A percentile compares a stretch with the other conserved stretches of the same genome.
Conservation (phyloP, 306 rosid species). For the Lotus japonicus region DNA sequence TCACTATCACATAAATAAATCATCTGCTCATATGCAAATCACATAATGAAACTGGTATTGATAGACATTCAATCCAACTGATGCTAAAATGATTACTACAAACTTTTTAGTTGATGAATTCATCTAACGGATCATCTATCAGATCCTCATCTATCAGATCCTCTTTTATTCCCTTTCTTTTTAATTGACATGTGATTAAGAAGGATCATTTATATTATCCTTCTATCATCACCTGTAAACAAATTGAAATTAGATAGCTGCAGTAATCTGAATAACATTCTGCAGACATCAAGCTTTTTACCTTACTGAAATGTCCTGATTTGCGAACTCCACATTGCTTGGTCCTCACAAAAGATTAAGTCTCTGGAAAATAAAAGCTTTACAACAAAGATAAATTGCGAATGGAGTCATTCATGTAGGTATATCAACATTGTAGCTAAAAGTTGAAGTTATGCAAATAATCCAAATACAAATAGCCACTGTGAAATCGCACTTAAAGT, state of each 20-base stretch:
- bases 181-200: neutral
- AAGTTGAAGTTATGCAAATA: neutral
- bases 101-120: neutral
- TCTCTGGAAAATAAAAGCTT: slow-evolving; percentile 4
- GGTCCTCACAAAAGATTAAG: neutral
- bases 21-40: neutral
- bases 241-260: neutral
- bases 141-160: neutral
- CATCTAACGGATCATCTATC: neutral
- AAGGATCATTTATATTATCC: neutral
- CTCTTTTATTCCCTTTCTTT: neutral
- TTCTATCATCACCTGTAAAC: neutral
- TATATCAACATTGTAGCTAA: neutral
- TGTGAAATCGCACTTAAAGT: neutral
- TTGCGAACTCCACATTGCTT: neutral
- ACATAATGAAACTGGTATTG: neutral
- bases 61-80: neutral
- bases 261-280: neutral
- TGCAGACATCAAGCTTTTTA: slow-evolving; percentile 5
- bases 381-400: neutral
- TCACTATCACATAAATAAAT: too few relatives aligned
- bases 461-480: neutral
- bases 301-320: slow-evolving; percentile 8
- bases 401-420: neutral
- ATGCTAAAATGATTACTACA: neutral